Evolutionary conservation across 768 basidiomycete species (phyloP), one percentile per base, ranked within the genome.

Genomic region (Mycena rosella): DNA sequence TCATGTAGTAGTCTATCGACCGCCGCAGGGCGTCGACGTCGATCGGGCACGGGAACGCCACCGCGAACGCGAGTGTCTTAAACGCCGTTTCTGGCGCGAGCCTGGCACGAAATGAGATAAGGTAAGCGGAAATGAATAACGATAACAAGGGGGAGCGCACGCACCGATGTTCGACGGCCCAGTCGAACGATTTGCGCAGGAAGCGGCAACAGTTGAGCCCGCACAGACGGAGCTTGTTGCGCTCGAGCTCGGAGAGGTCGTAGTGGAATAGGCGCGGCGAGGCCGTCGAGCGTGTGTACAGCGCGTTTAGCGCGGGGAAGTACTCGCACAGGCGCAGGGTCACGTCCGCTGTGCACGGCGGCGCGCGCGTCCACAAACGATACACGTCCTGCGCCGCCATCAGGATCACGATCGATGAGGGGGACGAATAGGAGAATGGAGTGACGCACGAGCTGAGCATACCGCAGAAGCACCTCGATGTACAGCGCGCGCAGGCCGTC

Each of bases 291-390:
- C 45, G 2, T 5, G 13, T 24, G 52, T 67, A 67, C 29, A 26
- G 11, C n/a, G 15, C 1, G 48, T 61, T 56, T 1, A 67, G 26
- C 54, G 29, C 42, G 47, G 70, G 70, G 52, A 66, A 71, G 62
- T 71, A 71, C 44, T 71, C 65, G 62, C 58, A 64, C 29, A 71
- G 32, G 59, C 63, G 70, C 40, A 57, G 11, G 5, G 56, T 60
- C 14, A 53, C 54, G 40, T 60, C 65, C 17, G 70, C 38, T 1
- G 59, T 11, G 57, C 54, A 27, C 4, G 70, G 59, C 44, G 65
- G 65, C 51, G 53, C 42, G 60, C 52, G 27, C 22, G 62, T 67
- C 65, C 60, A 63, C 9, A 67, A 54, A 6, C 55, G 40, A 48
- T 71, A 71, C 13, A 71, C 68, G 62, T 71, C 54, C 66, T 67